Evolutionary conservation across 106 monocot genomes (phyloP).

Genomic region (Allium fistulosum): DNA sequence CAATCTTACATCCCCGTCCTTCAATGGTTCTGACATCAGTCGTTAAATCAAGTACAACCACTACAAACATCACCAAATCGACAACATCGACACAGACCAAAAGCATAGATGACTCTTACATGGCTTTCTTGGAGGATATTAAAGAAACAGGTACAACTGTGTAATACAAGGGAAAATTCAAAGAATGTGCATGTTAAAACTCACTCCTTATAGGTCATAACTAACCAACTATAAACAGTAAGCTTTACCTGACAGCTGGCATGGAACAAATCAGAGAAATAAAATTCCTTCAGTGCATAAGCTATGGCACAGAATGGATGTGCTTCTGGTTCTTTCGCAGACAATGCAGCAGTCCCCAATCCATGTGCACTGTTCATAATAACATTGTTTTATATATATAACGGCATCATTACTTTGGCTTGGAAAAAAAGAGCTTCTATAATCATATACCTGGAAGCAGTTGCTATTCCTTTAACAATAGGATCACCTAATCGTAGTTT

Average conservation of each 20-base stretch:
- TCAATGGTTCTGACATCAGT: constrained; percentile 9
- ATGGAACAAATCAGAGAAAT: constrained; percentile 86
- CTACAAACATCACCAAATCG: constrained; percentile 9
- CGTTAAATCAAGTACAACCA: constrained; percentile 16
- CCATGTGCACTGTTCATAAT: constrained; percentile 78
- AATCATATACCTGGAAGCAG: constrained; percentile 77
- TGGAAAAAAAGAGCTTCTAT: neutral
- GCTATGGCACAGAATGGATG: constrained; percentile 97
- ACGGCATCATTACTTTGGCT: too few relatives aligned
- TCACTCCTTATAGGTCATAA: too few relatives aligned
- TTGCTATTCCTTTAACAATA: constrained; percentile 93
- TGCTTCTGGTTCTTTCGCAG: constrained; percentile 95
- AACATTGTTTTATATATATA: neutral
- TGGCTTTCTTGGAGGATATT: constrained; percentile 95
- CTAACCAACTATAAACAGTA: constrained; percentile 56
- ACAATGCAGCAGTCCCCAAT: constrained; percentile 90
- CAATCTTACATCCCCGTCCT: constrained; percentile 11
- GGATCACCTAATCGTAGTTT: constrained; percentile 72
- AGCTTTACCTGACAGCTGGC: constrained; percentile 78
- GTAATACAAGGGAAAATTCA: too few relatives aligned
- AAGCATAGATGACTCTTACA: constrained; percentile 85
- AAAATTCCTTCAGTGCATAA: constrained; percentile 79
- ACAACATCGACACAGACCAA: constrained; percentile 34
- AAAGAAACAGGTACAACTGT: too few relatives aligned
- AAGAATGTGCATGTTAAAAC: too few relatives aligned